Conservation (phyloP, 2,329 filamentous ascomycete genomes). For the Calonectria henricotiae region DNA sequence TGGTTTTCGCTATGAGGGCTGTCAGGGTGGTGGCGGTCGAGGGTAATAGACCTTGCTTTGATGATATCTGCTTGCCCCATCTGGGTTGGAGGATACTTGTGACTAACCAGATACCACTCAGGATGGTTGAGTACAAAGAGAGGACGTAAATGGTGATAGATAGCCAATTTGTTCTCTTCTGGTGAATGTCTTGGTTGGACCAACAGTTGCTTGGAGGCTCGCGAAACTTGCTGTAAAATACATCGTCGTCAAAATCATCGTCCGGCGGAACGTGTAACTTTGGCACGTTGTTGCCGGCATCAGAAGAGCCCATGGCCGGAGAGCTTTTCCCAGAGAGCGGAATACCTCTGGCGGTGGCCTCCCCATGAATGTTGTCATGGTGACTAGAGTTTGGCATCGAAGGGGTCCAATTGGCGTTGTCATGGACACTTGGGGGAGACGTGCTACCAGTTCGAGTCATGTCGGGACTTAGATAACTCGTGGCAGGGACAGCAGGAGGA, state of each 20-base stretch:
- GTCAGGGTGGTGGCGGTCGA: constrained; percentile 78
- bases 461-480: constrained; percentile 39
- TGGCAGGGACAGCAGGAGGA: constrained; percentile 1
- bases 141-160: constrained; percentile 64
- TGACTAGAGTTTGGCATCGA: constrained; percentile 43
- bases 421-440: constrained; percentile 19
- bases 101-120: constrained; percentile 78
- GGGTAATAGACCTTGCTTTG: constrained; percentile 70
- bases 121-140: constrained; percentile 75
- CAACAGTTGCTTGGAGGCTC: constrained; percentile 57
- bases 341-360: constrained; percentile 22
- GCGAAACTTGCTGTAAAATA: constrained; percentile 55
- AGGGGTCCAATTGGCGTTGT: constrained; percentile 45
- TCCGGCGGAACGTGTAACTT: constrained; percentile 25
- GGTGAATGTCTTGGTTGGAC: constrained; percentile 55
- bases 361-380: constrained; percentile 5
- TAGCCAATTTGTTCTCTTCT: constrained; percentile 64
- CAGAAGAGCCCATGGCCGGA: constrained; percentile 10
- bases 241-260: constrained; percentile 54
- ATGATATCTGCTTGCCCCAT: constrained; percentile 73
- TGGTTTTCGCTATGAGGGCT: constrained; percentile 81
- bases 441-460: constrained; percentile 12
- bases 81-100: constrained; percentile 75
- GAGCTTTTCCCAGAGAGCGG: constrained; percentile 31
- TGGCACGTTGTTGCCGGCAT: constrained; percentile 43